These are phyloP conservation scores for Daldinia grandis DNA, from an alignment of 495 filamentous ascomycete genomes.

Conservation along the genomic window DNA sequence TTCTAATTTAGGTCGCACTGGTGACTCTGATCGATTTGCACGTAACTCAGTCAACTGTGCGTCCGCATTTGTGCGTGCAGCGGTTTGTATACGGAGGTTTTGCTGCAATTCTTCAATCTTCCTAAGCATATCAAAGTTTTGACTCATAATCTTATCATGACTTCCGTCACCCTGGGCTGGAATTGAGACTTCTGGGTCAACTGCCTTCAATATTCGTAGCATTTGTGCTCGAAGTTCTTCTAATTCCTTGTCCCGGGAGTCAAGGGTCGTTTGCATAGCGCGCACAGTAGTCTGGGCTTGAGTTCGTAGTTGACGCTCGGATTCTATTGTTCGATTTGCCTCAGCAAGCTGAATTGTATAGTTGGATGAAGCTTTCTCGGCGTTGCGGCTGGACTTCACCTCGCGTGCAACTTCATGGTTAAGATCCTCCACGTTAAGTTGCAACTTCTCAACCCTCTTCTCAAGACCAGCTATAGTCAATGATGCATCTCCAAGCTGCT, in stretches of 20 bases:
- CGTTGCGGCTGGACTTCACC: slow-evolving; percentile 88
- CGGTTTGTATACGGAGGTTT: slow-evolving; percentile 83
- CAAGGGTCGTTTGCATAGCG: slow-evolving; percentile 78
- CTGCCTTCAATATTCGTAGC: slow-evolving; percentile 81
- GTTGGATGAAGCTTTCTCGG: slow-evolving; percentile 88
- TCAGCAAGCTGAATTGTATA: slow-evolving; percentile 86
- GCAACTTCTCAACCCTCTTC: slow-evolving; percentile 95
- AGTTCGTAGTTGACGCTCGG: slow-evolving; percentile 82
- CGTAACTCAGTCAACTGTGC: slow-evolving; percentile 82
- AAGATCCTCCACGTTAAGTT: slow-evolving; percentile 87
- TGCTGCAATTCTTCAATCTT: slow-evolving; percentile 89
- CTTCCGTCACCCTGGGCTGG: slow-evolving; percentile 55
- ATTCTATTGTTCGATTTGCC: slow-evolving; percentile 86
- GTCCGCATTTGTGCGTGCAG: slow-evolving; percentile 84
- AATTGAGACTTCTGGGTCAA: slow-evolving; percentile 74
- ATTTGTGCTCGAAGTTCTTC: slow-evolving; percentile 80
- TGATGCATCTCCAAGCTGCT: slow-evolving; percentile 88
- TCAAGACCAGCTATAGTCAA: slow-evolving; percentile 84
- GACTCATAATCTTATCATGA: slow-evolving; percentile 57
- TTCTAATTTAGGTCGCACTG: slow-evolving; percentile 72
- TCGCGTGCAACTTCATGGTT: slow-evolving; percentile 93
- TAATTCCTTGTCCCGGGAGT: slow-evolving; percentile 79
- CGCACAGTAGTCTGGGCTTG: slow-evolving; percentile 89
- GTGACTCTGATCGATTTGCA: slow-evolving; percentile 77
- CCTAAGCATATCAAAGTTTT: slow-evolving; percentile 83